These are phyloP conservation scores for Arabis hirsuta DNA, from an alignment of 345 rosid genomes.

Conservation along the genomic window DNA sequence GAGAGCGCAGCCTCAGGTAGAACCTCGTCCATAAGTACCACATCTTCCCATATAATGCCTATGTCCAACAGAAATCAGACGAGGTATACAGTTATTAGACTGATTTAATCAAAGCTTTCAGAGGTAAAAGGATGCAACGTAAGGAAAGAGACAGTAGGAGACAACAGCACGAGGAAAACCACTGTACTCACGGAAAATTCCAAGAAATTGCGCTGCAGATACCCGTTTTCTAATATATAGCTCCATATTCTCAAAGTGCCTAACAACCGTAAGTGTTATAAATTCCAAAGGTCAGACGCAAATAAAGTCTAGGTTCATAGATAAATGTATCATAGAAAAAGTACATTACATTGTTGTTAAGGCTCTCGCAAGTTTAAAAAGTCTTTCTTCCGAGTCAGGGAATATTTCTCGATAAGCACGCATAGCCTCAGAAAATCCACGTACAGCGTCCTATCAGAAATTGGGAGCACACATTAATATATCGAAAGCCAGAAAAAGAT, in stretches of 20 bases:
- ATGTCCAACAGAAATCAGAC: constrained; percentile 39
- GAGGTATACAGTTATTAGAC: constrained; percentile 28
- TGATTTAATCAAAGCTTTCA: constrained; percentile 16
- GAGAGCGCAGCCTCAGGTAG: constrained; percentile 77
- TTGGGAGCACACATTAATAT: constrained; percentile 1
- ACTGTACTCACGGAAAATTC: constrained; percentile 63
- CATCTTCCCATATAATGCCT: constrained; percentile 92
- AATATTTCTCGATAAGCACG: constrained; percentile 91
- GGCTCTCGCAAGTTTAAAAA: constrained; percentile 72
- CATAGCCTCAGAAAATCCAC: constrained; percentile 87
- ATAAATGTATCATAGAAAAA: constrained; percentile 27
- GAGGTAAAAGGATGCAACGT: constrained; percentile 15
- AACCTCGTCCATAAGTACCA: constrained; percentile 81
- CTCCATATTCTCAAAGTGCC: constrained; percentile 76
- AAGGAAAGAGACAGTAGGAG: constrained; percentile 19
- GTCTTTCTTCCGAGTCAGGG: constrained; percentile 89
- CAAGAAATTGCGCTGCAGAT: constrained; percentile 62
- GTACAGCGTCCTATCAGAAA: constrained; percentile 64
- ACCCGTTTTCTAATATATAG: constrained; percentile 59
- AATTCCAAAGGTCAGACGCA: constrained; percentile 28
- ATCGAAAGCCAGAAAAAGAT: constrained; percentile 2
- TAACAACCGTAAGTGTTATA: constrained; percentile 41
- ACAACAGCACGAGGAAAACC: constrained; percentile 25
- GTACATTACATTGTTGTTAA: constrained; percentile 65
- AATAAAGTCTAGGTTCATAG: constrained; percentile 15